A percentile compares a stretch with the other conserved stretches of the same genome.
These are phyloP conservation scores for Corchorus capsularis DNA, from an alignment of 345 rosid genomes.

Conservation along the genomic window DNA sequence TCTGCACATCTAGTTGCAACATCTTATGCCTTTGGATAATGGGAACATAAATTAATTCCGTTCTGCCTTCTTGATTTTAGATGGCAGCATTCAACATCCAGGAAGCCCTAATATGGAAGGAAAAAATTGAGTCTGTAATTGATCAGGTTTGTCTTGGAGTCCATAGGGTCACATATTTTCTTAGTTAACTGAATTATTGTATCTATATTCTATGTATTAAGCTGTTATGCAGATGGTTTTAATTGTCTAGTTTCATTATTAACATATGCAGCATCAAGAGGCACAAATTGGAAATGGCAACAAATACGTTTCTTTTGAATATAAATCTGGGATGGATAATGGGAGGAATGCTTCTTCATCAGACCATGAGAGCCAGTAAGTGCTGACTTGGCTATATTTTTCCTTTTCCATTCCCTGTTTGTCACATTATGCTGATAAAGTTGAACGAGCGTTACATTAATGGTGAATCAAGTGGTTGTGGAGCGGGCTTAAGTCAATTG, in stretches of 20 bases:
- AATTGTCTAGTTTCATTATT: constrained; percentile 23
- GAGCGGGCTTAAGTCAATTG: background rate
- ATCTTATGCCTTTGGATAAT: constrained; percentile 15
- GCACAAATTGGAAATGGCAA: constrained; percentile 74
- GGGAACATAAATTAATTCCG: constrained; percentile 18
- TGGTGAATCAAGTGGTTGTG: background rate
- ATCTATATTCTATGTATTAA: background rate
- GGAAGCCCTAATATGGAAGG: constrained; percentile 93
- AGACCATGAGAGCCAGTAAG: constrained; percentile 98
- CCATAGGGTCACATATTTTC: background rate
- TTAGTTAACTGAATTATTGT: background rate
- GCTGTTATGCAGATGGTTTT: constrained; percentile 3
- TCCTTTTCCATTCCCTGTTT: background rate
- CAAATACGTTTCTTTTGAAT: constrained; percentile 90
- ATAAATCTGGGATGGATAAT: constrained; percentile 90
- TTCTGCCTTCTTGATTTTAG: constrained; percentile 47
- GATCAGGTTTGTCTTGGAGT: constrained; percentile 70
- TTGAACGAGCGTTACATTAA: background rate
- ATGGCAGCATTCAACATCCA: constrained; percentile 99
- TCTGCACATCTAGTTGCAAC: background rate
- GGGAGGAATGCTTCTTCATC: constrained; percentile 95
- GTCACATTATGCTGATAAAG: background rate
- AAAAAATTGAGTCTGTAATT: constrained; percentile 80
- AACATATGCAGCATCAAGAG: constrained; percentile 81
- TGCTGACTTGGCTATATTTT: constrained; percentile 30